Evolutionary conservation across 768 basidiomycete genomes (phyloP).

Genomic region (Cyclocybe cylindracea): DNA sequence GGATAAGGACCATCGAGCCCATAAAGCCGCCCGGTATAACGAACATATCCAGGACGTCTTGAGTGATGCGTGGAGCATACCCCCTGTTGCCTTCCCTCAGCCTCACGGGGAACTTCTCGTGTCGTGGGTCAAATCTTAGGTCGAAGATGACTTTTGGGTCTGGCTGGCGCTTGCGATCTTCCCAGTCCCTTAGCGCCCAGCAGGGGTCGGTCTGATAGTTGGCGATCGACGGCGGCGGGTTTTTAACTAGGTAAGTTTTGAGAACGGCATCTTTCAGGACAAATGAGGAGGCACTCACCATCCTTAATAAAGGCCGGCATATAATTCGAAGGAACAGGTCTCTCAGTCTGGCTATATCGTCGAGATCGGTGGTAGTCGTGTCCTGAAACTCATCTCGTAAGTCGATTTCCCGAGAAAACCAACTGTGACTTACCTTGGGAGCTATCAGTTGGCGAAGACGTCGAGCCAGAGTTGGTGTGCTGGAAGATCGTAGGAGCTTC

Average conservation of each 20-base stretch:
- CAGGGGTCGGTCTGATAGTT: slow-evolving; percentile 4
- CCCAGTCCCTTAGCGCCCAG: slow-evolving; percentile 51
- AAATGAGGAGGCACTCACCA: neutral
- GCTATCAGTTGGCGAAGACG: slow-evolving; percentile 20
- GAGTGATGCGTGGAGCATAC: slow-evolving; percentile 23
- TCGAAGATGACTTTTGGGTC: slow-evolving; percentile 50
- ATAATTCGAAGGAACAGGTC: slow-evolving; percentile 23
- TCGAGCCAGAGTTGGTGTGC: slow-evolving; percentile 19
- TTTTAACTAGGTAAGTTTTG: too few species aligned
- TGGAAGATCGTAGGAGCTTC: slow-evolving; percentile 17
- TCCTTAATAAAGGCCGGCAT: slow-evolving; percentile 28
- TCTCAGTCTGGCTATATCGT: slow-evolving; percentile 13
- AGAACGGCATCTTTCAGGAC: neutral
- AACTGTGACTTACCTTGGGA: slow-evolving; percentile 9
- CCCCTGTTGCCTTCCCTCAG: too few species aligned
- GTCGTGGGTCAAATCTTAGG: slow-evolving; percentile 42
- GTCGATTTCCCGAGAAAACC: too few species aligned
- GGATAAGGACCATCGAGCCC: slow-evolving; percentile 51
- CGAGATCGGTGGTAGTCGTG: slow-evolving; percentile 17
- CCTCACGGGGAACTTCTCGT: slow-evolving; percentile 6
- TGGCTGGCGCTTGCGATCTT: slow-evolving; percentile 24
- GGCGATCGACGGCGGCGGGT: too few species aligned
- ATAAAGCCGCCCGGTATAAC: slow-evolving; percentile 34
- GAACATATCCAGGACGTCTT: slow-evolving; percentile 45
- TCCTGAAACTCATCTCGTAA: neutral